Percentiles rank a stretch among this genome's conserved stretches.
These are phyloP conservation scores for Pisolithus microcarpus DNA, from an alignment of 768 basidiomycete species.

Conservation along the genomic window DNA sequence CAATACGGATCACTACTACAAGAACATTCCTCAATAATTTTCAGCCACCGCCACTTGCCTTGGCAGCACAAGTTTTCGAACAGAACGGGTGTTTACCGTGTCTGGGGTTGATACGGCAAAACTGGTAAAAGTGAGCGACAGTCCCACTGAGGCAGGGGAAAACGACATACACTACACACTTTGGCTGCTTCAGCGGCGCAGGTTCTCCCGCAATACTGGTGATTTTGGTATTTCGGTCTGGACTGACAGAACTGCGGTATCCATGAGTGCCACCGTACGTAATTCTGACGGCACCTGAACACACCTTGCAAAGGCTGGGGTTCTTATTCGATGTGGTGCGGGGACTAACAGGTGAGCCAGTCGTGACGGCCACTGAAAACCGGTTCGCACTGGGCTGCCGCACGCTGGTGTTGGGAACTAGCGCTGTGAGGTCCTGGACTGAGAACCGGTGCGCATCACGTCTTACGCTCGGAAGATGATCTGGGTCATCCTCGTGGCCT, in stretches of 20 bases:
- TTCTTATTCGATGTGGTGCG: conserved; percentile 6
- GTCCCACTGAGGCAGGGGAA: background rate
- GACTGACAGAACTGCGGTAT: conserved; percentile 43
- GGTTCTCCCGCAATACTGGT: conserved; percentile 59
- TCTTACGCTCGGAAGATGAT: conserved; percentile 21
- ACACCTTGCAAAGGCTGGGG: conserved; percentile 25
- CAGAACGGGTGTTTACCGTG: conserved; percentile 30
- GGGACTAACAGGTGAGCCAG: conserved; percentile 1
- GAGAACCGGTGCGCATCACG: conserved; percentile 25
- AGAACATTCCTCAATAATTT: background rate
- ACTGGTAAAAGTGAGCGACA: conserved; percentile 7
- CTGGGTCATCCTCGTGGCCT: conserved; percentile 19
- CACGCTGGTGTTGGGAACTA: conserved; percentile 8
- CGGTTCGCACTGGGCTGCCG: conserved; percentile 2
- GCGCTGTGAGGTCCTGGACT: conserved; percentile 25
- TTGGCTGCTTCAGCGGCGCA: conserved; percentile 44
- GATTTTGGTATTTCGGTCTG: conserved; percentile 52
- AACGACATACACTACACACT: conserved; percentile 21
- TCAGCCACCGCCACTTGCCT: conserved; percentile 15
- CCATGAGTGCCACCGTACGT: conserved; percentile 1
- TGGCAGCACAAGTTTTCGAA: conserved; percentile 26
- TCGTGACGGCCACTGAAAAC: conserved; percentile 2
- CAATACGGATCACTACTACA: too few species aligned
- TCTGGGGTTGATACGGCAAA: conserved; percentile 25
- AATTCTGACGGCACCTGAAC: background rate